phyloP scores from a whole-genome alignment of 1,139 yeast genomes.

The Debaryomycetaceae sp. region DNA sequence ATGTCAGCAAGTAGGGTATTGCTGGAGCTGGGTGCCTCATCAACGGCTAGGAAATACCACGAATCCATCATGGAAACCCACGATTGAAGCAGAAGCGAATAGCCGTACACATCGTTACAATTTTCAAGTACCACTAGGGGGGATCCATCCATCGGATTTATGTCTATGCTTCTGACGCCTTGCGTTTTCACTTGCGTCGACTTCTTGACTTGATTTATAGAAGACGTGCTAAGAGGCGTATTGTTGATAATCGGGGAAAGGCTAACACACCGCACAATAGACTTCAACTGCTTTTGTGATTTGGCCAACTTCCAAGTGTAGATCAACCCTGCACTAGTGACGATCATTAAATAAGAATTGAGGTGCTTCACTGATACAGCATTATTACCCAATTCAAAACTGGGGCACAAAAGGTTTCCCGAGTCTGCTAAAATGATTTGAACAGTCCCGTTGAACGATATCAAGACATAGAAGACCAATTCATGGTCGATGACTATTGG shows the following conservation, averaged over 20 bases:
- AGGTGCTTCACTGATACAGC: slow-evolving; percentile 51
- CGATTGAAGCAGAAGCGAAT: slow-evolving; percentile 31
- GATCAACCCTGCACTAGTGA: slow-evolving; percentile 47
- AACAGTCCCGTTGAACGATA: slow-evolving; percentile 66
- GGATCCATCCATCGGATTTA: slow-evolving; percentile 33
- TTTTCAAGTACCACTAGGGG: slow-evolving; percentile 40
- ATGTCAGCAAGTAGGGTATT: slow-evolving; percentile 1
- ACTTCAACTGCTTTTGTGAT: slow-evolving; percentile 15
- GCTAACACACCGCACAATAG: slow-evolving; percentile 40
- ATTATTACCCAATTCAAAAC: slow-evolving; percentile 59
- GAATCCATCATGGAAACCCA: slow-evolving; percentile 51
- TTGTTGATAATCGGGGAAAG: slow-evolving; percentile 49
- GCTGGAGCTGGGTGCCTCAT: background rate
- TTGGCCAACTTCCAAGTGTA: slow-evolving; percentile 44
- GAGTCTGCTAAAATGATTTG: slow-evolving; percentile 67
- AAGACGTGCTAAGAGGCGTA: slow-evolving; percentile 9
- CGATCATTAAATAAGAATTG: slow-evolving; percentile 51
- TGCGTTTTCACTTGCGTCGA: slow-evolving; percentile 18
- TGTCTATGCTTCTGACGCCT: slow-evolving; percentile 26
- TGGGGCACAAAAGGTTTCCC: slow-evolving; percentile 50
- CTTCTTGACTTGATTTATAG: slow-evolving; percentile 7
- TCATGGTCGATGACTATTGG: slow-evolving; percentile 27
- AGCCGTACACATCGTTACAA: slow-evolving; percentile 37
- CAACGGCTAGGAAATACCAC: slow-evolving; percentile 36
- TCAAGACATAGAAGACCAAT: slow-evolving; percentile 48